Percentiles rank a stretch among this genome's conserved stretches.
These are phyloP conservation scores for Solanum ossicruentum DNA, from an alignment of 257 asterid genomes.

Conservation along the genomic window DNA sequence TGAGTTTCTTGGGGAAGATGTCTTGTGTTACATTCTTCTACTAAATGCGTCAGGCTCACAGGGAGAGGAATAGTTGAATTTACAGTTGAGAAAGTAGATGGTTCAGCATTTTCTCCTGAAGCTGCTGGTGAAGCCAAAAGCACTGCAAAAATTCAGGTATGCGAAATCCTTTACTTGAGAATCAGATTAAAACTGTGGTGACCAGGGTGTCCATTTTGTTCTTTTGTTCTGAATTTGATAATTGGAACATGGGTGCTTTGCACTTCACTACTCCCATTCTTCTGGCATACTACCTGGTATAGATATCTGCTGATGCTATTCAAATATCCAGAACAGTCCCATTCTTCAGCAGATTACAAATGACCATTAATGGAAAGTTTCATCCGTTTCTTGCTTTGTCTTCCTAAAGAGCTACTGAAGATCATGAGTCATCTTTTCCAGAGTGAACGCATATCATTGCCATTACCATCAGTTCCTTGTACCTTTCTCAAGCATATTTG, in stretches of 20 bases:
- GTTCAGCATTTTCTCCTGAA: constrained; percentile 77
- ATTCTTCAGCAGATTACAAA: not conserved
- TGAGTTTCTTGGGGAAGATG: not conserved
- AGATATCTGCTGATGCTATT: not conserved
- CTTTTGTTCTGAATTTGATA: not conserved
- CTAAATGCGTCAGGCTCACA: constrained; percentile 52
- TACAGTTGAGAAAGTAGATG: constrained; percentile 76
- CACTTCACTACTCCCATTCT: not conserved
- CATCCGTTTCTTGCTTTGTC: not conserved
- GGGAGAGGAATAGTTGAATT: constrained; percentile 96
- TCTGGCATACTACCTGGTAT: not conserved
- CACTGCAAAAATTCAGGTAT: constrained; percentile 54
- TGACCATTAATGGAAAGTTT: no score
- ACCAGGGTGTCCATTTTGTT: not conserved
- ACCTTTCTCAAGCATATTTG: not conserved
- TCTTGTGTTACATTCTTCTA: not conserved
- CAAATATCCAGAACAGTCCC: not conserved
- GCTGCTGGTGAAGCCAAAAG: constrained; percentile 70
- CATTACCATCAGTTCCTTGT: not conserved
- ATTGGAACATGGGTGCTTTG: not conserved
- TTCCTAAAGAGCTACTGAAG: not conserved
- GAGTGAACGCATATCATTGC: not conserved
- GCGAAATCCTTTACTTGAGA: not conserved
- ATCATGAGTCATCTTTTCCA: not conserved
- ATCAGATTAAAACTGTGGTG: not conserved